These are phyloP conservation scores for Pythium dissotocum DNA, from an alignment of 352 stramenopile species.

Conservation along the genomic window DNA sequence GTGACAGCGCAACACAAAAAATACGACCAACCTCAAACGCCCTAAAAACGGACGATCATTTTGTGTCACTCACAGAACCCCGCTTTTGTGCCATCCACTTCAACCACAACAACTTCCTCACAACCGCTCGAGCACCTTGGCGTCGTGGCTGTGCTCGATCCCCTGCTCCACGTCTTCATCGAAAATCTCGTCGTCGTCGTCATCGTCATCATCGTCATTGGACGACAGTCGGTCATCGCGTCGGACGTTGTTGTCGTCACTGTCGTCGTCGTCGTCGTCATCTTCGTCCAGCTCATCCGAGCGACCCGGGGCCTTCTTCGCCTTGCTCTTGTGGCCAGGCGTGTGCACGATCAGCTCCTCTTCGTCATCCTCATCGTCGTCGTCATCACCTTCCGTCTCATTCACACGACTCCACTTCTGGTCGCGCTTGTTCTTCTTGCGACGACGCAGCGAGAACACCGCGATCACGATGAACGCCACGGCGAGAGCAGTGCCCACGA, in stretches of 20 bases:
- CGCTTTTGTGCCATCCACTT: slow-evolving; percentile 4
- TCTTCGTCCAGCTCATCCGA: slow-evolving; percentile 32
- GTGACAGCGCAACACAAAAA: not conserved
- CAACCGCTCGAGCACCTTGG: slow-evolving; percentile 56
- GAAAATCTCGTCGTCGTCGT: slow-evolving; percentile 84
- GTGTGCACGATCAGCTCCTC: slow-evolving; percentile 52
- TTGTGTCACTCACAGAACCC: slow-evolving; percentile 11
- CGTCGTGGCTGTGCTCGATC: slow-evolving; percentile 49
- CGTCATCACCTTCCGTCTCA: slow-evolving; percentile 37
- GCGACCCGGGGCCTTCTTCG: slow-evolving; percentile 39
- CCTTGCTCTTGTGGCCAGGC: slow-evolving; percentile 21
- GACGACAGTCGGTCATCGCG: slow-evolving; percentile 26
- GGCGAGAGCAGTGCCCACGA: slow-evolving; percentile 70
- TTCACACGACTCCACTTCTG: slow-evolving; percentile 76
- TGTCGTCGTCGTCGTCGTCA: slow-evolving; percentile 35
- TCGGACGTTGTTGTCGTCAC: slow-evolving; percentile 44
- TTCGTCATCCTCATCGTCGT: slow-evolving; percentile 51
- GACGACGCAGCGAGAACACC: slow-evolving; percentile 58
- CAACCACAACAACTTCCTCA: slow-evolving; percentile 24
- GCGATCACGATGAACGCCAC: slow-evolving; percentile 73
- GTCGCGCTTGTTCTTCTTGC: slow-evolving; percentile 47
- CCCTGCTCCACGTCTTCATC: slow-evolving; percentile 44
- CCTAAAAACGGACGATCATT: no score
- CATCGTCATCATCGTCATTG: slow-evolving; percentile 49
- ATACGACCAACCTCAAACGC: slow-evolving; percentile 2